phyloP scores from a whole-genome alignment of 345 rosid species.

The Mallotus nudiflorus region DNA sequence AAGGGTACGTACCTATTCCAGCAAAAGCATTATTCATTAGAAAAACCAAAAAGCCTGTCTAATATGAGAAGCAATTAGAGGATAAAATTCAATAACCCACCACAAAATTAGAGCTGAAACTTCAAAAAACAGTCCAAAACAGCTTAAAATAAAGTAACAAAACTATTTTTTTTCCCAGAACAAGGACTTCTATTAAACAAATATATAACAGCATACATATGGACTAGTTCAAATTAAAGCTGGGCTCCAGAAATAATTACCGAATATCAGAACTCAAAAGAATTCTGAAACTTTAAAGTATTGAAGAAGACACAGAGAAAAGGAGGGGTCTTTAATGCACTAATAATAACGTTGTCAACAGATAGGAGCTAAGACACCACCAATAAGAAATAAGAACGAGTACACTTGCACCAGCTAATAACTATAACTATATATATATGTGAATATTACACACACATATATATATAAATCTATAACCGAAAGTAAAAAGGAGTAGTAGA shows the following conservation, averaged over 20 bases:
- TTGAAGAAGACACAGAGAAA: constrained; percentile 16
- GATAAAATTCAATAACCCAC: not conserved
- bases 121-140: not conserved
- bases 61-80: not conserved
- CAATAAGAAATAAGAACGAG: not conserved
- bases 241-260: constrained; percentile 16
- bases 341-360: too few relatives aligned
- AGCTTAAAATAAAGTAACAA: not conserved
- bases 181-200: not conserved
- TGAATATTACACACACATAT: not conserved
- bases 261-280: constrained; percentile 24
- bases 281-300: constrained; percentile 15
- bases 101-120: constrained; percentile 2
- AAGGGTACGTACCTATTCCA: constrained; percentile 18
- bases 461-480: not conserved
- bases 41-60: not conserved
- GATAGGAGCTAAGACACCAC: not conserved
- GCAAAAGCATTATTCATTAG: not conserved
- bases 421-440: too few relatives aligned
- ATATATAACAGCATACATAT: not conserved
- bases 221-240: not conserved
- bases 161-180: not conserved
- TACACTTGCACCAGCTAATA: constrained; percentile 8
- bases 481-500: not conserved
- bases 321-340: constrained; percentile 21